A percentile compares a stretch with the other conserved stretches of the same genome.
Conservation (phyloP, 2,329 filamentous ascomycete genomes). For the Xylaria polymorpha region DNA sequence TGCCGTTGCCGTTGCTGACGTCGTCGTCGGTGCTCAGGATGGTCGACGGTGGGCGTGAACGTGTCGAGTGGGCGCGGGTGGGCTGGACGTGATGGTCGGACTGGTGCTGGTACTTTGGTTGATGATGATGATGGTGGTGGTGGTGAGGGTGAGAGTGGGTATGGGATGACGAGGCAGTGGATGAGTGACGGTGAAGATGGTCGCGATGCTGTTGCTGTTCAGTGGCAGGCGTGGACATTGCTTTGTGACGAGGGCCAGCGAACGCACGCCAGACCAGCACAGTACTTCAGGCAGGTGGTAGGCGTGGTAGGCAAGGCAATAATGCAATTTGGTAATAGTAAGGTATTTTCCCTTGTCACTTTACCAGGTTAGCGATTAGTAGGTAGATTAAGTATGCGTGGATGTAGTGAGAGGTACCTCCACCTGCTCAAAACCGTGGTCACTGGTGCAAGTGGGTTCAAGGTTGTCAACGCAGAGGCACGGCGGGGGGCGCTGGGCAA, state of each 20-base stretch:
- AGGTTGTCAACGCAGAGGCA: background rate
- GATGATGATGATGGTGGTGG: slow-evolving; percentile 28
- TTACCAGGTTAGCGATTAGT: slow-evolving; percentile 25
- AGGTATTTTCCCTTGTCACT: slow-evolving; percentile 34
- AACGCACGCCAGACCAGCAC: slow-evolving; percentile 34
- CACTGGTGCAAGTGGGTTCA: slow-evolving; percentile 11
- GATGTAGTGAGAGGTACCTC: slow-evolving; percentile 19
- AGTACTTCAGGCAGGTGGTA: slow-evolving; percentile 32
- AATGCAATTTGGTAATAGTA: slow-evolving; percentile 30
- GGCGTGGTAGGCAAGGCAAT: slow-evolving; percentile 13
- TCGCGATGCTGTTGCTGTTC: slow-evolving; percentile 44
- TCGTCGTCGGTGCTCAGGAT: slow-evolving; percentile 42
- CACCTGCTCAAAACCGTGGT: slow-evolving; percentile 6
- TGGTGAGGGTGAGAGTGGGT: slow-evolving; percentile 49
- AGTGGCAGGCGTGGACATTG: slow-evolving; percentile 50
- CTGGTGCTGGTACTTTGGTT: slow-evolving; percentile 25
- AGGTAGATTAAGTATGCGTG: background rate
- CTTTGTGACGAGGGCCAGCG: slow-evolving; percentile 38
- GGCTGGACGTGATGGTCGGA: slow-evolving; percentile 49
- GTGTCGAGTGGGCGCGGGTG: slow-evolving; percentile 52
- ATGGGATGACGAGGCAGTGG: slow-evolving; percentile 39
- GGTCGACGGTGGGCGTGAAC: slow-evolving; percentile 50
- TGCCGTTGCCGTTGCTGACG: slow-evolving; percentile 28
- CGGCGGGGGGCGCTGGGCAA: background rate
- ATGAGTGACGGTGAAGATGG: slow-evolving; percentile 43